phyloP scores from a whole-genome alignment of 2,329 filamentous ascomycete species.

The Fusarium sp. region DNA sequence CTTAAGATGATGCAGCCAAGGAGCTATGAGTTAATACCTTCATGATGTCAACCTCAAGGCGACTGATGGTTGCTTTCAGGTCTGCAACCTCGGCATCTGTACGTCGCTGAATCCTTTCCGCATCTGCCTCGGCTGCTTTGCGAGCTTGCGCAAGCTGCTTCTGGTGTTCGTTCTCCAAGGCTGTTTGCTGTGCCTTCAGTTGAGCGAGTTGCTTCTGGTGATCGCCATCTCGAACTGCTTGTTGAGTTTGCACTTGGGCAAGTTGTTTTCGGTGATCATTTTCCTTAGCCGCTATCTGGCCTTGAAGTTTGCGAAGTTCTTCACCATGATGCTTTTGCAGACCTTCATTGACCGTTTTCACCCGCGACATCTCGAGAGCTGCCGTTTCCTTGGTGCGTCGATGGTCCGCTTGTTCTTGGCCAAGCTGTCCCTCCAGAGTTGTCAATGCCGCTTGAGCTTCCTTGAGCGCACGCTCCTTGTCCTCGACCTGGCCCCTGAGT shows the following conservation, averaged over 20 bases:
- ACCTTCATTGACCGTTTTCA: conserved; percentile 76
- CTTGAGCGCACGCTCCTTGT: conserved; percentile 70
- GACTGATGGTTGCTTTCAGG: conserved; percentile 69
- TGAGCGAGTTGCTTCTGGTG: conserved; percentile 44
- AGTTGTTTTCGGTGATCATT: conserved; percentile 47
- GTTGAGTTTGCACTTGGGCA: conserved; percentile 46
- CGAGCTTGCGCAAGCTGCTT: conserved; percentile 59
- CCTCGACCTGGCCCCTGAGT: conserved; percentile 80
- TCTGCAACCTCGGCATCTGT: conserved; percentile 73
- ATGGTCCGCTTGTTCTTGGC: conserved; percentile 81
- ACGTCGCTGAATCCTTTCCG: conserved; percentile 60
- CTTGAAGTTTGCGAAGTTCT: conserved; percentile 62
- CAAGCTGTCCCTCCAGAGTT: conserved; percentile 66
- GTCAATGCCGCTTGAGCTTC: conserved; percentile 59
- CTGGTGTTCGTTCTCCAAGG: conserved; percentile 51
- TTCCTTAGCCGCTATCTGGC: conserved; percentile 46
- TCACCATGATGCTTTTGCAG: conserved; percentile 78
- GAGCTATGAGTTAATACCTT: conserved; percentile 58
- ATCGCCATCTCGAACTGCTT: conserved; percentile 42
- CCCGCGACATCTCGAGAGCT: conserved; percentile 52
- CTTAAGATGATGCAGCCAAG: neutral
- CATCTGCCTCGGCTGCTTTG: conserved; percentile 62
- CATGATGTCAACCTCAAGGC: conserved; percentile 71
- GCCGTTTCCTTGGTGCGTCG: conserved; percentile 70
- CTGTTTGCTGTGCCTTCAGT: conserved; percentile 33